phyloP scores from a whole-genome alignment of 805 yeast species.

The Candida peoriensis region DNA sequence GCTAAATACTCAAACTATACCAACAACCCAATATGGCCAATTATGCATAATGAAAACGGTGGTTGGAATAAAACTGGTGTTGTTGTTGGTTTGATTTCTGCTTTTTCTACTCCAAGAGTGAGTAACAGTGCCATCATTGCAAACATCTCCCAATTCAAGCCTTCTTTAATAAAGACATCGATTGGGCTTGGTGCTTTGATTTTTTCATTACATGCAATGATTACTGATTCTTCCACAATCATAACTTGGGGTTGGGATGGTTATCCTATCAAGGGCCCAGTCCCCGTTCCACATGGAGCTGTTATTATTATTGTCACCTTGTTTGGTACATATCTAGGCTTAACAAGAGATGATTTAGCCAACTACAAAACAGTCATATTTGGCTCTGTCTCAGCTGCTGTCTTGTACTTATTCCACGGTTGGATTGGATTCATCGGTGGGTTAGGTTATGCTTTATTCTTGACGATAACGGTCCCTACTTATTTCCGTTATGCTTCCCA shows the following conservation, averaged over 20 bases:
- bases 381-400: conserved; percentile 36
- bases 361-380: conserved; percentile 35
- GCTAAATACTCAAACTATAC: conserved; percentile 73
- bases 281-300: conserved; percentile 78
- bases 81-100: conserved; percentile 55
- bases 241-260: conserved; percentile 98
- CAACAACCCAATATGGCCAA: conserved; percentile 96
- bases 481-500: conserved; percentile 54
- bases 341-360: conserved; percentile 15
- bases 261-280: conserved; percentile 79
- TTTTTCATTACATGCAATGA: conserved; percentile 65
- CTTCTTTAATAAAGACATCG: conserved; percentile 47
- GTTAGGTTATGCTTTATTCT: conserved; percentile 53
- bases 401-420: conserved; percentile 47
- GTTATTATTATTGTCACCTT: conserved; percentile 55
- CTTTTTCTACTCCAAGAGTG: conserved; percentile 50
- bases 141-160: conserved; percentile 18
- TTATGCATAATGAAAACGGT: conserved; percentile 79
- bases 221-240: conserved; percentile 80
- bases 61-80: conserved; percentile 78
- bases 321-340: conserved; percentile 49
- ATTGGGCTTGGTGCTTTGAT: conserved; percentile 74
- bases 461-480: conserved; percentile 60
- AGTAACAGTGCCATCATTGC: background rate
- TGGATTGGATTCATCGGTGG: conserved; percentile 82